Conservation (phyloP, 2,329 filamentous ascomycete genomes). For the Cadophora sp. region DNA sequence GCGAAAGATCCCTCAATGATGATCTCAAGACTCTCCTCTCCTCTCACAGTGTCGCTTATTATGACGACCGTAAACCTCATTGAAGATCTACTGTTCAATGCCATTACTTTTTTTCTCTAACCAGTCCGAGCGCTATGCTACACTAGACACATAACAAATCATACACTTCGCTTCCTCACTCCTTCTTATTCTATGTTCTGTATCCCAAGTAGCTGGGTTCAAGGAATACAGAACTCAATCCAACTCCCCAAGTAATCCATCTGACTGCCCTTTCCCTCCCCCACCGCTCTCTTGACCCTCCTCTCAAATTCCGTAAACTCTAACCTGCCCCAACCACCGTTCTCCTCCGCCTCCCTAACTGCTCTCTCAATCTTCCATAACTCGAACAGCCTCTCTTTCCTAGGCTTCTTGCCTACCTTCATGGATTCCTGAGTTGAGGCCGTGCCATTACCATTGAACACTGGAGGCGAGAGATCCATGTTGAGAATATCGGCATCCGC, state of each 20-base stretch:
- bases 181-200: no score
- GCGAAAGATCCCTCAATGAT: no score
- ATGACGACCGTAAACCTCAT: no score
- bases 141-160: conserved; percentile 1
- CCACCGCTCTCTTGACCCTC: conserved; percentile 64
- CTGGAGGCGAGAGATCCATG: neutral
- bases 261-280: conserved; percentile 63
- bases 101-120: neutral
- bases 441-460: neutral
- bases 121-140: neutral
- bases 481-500: neutral
- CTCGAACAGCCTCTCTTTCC: conserved; percentile 30
- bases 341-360: conserved; percentile 64
- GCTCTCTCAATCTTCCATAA: conserved; percentile 37
- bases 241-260: conserved; percentile 86
- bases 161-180: neutral
- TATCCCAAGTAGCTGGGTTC: no score
- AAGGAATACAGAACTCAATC: conserved; percentile 81
- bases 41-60: no score
- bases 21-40: no score
- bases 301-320: conserved; percentile 80
- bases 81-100: no score
- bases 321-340: conserved; percentile 82
- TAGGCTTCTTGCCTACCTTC: conserved; percentile 14
- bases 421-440: neutral